These are phyloP conservation scores for Ilex paraguariensis DNA, from an alignment of 305 asterid genomes.

Conservation along the genomic window DNA sequence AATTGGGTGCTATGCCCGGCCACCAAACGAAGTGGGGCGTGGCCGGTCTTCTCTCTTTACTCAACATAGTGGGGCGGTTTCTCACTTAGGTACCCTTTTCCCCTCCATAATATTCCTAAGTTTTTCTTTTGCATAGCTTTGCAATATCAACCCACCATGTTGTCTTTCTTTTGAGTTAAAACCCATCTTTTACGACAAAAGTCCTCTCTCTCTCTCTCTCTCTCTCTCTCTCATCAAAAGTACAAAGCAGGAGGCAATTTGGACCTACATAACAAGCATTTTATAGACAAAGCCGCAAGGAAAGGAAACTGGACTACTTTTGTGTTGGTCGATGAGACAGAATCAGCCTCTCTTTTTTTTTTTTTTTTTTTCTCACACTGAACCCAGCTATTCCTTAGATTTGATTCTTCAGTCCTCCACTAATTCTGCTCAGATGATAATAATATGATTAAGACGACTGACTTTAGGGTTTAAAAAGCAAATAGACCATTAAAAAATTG, in stretches of 20 bases:
- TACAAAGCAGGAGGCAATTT: neutral
- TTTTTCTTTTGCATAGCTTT: no score
- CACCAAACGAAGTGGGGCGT: no score
- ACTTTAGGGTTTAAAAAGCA: no score
- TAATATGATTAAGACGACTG: no score
- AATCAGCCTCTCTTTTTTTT: neutral
- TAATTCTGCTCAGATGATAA: neutral
- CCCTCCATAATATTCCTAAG: no score
- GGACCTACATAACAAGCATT: conserved; percentile 2
- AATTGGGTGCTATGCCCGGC: no score
- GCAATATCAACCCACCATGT: neutral
- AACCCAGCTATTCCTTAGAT: conserved; percentile 1
- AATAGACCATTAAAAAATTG: no score
- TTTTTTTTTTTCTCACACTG: neutral
- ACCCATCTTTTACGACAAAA: neutral
- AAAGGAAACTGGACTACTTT: neutral
- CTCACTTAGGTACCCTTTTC: no score
- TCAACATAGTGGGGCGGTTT: no score
- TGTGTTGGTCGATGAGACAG: conserved; percentile 2
- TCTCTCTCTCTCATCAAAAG: neutral
- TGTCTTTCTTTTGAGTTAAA: conserved; percentile 4
- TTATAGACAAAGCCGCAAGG: neutral
- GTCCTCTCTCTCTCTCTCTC: neutral
- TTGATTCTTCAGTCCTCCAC: conserved; percentile 4
- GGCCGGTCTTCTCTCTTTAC: no score